Percentiles rank a stretch among this genome's conserved stretches.
phyloP scores from a whole-genome alignment of 192 early-diverging fungal species.

The Backusella parvicylindrica region DNA sequence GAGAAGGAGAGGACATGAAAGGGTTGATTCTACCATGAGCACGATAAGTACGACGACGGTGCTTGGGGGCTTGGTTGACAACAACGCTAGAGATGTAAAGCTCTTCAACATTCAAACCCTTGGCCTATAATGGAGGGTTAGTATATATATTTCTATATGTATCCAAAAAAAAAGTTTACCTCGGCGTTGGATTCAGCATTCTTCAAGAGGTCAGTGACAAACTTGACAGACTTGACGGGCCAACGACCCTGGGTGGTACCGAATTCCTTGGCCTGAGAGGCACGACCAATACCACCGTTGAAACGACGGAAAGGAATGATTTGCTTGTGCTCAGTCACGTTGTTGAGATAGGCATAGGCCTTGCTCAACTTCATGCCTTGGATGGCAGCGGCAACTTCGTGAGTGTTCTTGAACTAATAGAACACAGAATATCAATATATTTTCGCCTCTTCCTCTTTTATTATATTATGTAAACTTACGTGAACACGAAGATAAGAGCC shows the following conservation, averaged over 20 bases:
- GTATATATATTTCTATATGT: too few species aligned
- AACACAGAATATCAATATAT: background rate
- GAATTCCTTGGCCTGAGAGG: too few species aligned
- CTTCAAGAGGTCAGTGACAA: constrained; percentile 85
- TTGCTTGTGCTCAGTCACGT: too few species aligned
- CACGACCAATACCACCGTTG: too few species aligned
- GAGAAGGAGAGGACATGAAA: constrained; percentile 87
- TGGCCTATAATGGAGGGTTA: constrained; percentile 59
- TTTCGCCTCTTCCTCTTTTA: too few species aligned
- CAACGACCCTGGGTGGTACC: constrained; percentile 88
- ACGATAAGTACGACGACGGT: too few species aligned
- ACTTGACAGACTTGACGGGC: constrained; percentile 93
- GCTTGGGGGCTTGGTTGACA: too few species aligned
- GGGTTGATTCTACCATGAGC: too few species aligned
- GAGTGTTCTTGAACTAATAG: constrained; percentile 96
- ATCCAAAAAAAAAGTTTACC: constrained; percentile 31
- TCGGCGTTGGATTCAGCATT: constrained; percentile 96
- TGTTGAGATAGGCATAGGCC: constrained; percentile 85
- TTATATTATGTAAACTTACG: constrained; percentile 16
- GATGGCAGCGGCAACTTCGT: constrained; percentile 89
- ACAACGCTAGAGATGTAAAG: constrained; percentile 89
- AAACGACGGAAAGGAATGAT: too few species aligned
- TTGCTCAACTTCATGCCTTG: constrained; percentile 84
- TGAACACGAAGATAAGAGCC: constrained; percentile 89
- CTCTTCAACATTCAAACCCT: constrained; percentile 84